Conservation (phyloP, 2,329 filamentous ascomycete species). For the Plectosphaerella cucumerina region DNA sequence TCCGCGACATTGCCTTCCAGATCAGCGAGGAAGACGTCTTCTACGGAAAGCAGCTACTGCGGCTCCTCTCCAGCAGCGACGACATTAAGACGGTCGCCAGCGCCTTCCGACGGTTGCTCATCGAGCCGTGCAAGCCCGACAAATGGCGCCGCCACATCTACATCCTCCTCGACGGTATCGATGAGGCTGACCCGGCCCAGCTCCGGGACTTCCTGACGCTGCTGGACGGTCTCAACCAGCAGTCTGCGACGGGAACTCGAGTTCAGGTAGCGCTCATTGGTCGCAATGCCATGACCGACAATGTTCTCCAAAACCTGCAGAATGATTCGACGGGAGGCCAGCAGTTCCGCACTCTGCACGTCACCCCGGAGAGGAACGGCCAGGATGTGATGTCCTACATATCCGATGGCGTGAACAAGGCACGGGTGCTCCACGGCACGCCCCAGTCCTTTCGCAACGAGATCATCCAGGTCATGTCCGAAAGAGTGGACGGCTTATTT, state of each 20-base stretch:
- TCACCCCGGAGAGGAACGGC: conserved; percentile 37
- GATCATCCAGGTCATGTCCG: conserved; percentile 33
- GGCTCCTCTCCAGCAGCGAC: conserved; percentile 27
- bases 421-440: conserved; percentile 29
- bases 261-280: conserved; percentile 36
- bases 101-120: conserved; percentile 36
- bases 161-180: conserved; percentile 42
- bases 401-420: conserved; percentile 31
- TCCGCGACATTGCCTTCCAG: conserved; percentile 42
- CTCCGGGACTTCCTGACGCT: conserved; percentile 30
- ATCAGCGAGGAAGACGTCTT: conserved; percentile 39
- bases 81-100: conserved; percentile 39
- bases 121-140: conserved; percentile 30
- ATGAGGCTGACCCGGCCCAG: conserved; percentile 36
- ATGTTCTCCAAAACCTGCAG: conserved; percentile 29
- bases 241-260: conserved; percentile 14
- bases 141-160: conserved; percentile 29
- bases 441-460: conserved; percentile 27
- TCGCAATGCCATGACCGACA: conserved; percentile 35
- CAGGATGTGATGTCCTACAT: conserved; percentile 39
- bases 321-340: conserved; percentile 17
- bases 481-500: conserved; percentile 41
- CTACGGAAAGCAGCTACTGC: conserved; percentile 36
- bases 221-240: conserved; percentile 20
- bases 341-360: conserved; percentile 32